A percentile compares a stretch with the other conserved stretches of the same genome.
These are phyloP conservation scores for Apiotrichum brassicae DNA, from an alignment of 1,284 basidiomycete genomes.

Conservation along the genomic window DNA sequence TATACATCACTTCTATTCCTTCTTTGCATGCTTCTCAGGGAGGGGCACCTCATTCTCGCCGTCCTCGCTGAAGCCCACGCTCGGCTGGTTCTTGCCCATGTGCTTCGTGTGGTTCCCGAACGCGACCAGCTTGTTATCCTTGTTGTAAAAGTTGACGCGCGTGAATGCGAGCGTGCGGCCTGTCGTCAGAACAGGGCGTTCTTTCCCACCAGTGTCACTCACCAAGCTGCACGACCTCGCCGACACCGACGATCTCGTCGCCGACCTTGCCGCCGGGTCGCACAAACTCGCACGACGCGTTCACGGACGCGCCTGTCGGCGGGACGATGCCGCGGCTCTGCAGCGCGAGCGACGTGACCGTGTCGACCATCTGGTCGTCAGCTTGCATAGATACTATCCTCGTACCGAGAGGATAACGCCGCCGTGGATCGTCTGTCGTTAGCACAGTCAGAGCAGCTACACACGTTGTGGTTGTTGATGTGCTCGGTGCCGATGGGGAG, in stretches of 20 bases:
- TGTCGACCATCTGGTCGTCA: slow-evolving; percentile 41
- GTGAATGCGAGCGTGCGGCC: slow-evolving; percentile 39
- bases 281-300: slow-evolving; percentile 45
- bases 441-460: slow-evolving; percentile 5
- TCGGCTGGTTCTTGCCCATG: slow-evolving; percentile 30
- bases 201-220: slow-evolving; percentile 5
- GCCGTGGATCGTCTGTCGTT: slow-evolving; percentile 45
- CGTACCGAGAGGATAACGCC: slow-evolving; percentile 42
- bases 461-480: slow-evolving; percentile 45
- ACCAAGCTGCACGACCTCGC: slow-evolving; percentile 42
- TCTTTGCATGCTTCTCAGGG: slow-evolving; percentile 5
- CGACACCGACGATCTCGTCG: slow-evolving; percentile 33
- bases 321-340: slow-evolving; percentile 41
- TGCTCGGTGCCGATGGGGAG: slow-evolving; percentile 38
- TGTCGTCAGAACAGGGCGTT: slow-evolving; percentile 8
- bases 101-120: slow-evolving; percentile 46
- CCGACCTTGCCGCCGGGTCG: slow-evolving; percentile 39
- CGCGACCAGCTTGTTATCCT: slow-evolving; percentile 39
- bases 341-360: slow-evolving; percentile 42
- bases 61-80: slow-evolving; percentile 28
- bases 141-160: slow-evolving; percentile 35
- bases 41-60: slow-evolving; percentile 32
- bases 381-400: too few species aligned
- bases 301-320: slow-evolving; percentile 43
- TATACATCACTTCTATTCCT: too few species aligned